Evolutionary conservation across 495 filamentous ascomycete species (phyloP).

Genomic region (Thermothielavioides terrestris): DNA sequence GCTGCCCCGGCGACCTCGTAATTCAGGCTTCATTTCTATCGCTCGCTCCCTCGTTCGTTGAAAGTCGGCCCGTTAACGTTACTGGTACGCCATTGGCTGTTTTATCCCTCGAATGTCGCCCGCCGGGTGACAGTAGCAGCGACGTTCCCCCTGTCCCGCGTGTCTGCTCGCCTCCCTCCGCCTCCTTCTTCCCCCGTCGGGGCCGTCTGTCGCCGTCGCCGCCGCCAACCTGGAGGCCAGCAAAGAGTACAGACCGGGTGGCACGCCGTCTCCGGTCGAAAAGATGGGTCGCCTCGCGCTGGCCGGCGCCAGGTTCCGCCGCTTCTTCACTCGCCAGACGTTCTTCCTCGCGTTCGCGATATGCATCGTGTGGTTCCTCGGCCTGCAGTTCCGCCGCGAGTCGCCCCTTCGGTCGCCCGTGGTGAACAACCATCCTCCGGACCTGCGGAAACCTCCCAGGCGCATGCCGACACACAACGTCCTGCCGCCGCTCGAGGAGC

Average conservation of each 20-base stretch:
- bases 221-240: slow-evolving; percentile 3
- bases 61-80: not conserved
- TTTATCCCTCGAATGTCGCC: not conserved
- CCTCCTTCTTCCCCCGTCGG: no score
- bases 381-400: slow-evolving; percentile 10
- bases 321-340: slow-evolving; percentile 17
- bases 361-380: slow-evolving; percentile 15
- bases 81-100: not conserved
- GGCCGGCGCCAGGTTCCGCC: slow-evolving; percentile 13
- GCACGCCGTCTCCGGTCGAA: not conserved
- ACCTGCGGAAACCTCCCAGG: slow-evolving; percentile 4
- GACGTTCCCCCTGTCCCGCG: not conserved
- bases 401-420: slow-evolving; percentile 3
- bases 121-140: not conserved
- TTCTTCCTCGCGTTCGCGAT: slow-evolving; percentile 12
- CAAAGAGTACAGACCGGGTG: slow-evolving; percentile 1
- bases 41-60: not conserved
- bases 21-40: not conserved
- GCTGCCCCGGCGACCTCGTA: not conserved
- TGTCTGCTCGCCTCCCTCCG: not conserved
- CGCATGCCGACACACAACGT: slow-evolving; percentile 23
- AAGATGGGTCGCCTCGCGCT: slow-evolving; percentile 11
- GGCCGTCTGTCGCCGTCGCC: no score
- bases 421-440: slow-evolving; percentile 3
- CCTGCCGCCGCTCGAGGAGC: slow-evolving; percentile 15